phyloP scores from a whole-genome alignment of 2,329 filamentous ascomycete genomes.

The Colletotrichum tanaceti region DNA sequence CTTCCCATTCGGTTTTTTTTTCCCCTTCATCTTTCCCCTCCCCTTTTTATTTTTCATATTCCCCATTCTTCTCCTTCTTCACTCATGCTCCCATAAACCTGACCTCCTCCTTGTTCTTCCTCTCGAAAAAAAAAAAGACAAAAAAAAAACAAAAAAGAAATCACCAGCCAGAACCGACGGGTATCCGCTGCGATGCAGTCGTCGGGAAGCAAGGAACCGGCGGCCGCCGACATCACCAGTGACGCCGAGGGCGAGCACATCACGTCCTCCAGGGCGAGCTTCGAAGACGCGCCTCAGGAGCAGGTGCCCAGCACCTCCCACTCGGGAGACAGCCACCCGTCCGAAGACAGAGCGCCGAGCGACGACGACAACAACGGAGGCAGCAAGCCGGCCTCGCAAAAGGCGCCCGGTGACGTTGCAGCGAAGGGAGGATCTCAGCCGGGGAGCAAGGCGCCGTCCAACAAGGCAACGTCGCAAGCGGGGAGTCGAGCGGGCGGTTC shows the following conservation, averaged over 20 bases:
- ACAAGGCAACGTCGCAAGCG: conserved; percentile 7
- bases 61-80: no score
- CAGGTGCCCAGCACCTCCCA: conserved; percentile 11
- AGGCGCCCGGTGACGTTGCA: not conserved
- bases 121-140: no score
- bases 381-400: conserved; percentile 19
- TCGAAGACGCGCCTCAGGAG: conserved; percentile 37
- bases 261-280: conserved; percentile 35
- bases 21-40: not conserved
- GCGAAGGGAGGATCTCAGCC: conserved; percentile 2
- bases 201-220: conserved; percentile 23
- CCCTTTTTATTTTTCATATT: no score
- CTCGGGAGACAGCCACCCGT: conserved; percentile 20
- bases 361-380: conserved; percentile 1
- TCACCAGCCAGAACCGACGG: not conserved
- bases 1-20: conserved; percentile 18
- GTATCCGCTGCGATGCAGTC: conserved; percentile 27
- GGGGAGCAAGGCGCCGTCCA: conserved; percentile 23
- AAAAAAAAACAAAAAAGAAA: no score
- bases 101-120: no score
- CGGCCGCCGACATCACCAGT: conserved; percentile 20
- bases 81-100: not conserved
- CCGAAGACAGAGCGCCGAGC: conserved; percentile 32
- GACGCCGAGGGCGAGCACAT: conserved; percentile 28
- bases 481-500: conserved; percentile 7